Base-by-base conservation (phyloP, 169 alveolate genomes). In the Cryptosporidium ryanae region DNA sequence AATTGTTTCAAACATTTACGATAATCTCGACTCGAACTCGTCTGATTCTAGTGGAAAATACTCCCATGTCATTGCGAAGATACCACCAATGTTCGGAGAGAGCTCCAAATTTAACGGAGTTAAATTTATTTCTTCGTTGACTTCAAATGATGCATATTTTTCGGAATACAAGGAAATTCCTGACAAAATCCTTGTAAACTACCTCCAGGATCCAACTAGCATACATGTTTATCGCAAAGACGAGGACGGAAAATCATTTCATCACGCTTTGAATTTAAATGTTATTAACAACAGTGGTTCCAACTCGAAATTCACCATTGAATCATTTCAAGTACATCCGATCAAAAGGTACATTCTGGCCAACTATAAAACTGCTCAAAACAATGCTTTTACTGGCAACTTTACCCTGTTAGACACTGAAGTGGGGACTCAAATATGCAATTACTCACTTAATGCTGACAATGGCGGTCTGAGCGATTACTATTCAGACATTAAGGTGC, bases 401-500 rank as follows among this genome's bases (percentile, higher is more conserved):
- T 55, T 50, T 15, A 2, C 31, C 18, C 65, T 82, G 52, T 87
- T 64, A 4, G 44, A 34, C 29, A 34, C 46, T 48, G 87, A 82
- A 18, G 17, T 65, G n/a, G 65, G 54, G 25, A 65, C 64, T 50
- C 34, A 31, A 52, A 65, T 46, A 27, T 82, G 46, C 8, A 38
- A 38, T 38, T 38, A 38, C 46, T 38, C 46, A 38, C 13, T 38
- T 4, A 38, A 38, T 38, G 8, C 46, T 38, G 46, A 38, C 8
- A 38, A 38, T 38, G 8, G 46, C 8, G 8, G 46, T 38, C 8
- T 10, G 8, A 38, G 46, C 8, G 46, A 38, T 10, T 27, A 71
- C 32, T 67, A 82, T 61, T 44, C 63, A 46, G 48, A 57, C 10
- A 31, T 66, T 34, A 64, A 65, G 7, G 44, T 92, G 64, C 97